Evolutionary conservation across 2,329 filamentous ascomycete species (phyloP), one percentile per base, ranked within the genome.

Genomic region (Alternaria dauci): DNA sequence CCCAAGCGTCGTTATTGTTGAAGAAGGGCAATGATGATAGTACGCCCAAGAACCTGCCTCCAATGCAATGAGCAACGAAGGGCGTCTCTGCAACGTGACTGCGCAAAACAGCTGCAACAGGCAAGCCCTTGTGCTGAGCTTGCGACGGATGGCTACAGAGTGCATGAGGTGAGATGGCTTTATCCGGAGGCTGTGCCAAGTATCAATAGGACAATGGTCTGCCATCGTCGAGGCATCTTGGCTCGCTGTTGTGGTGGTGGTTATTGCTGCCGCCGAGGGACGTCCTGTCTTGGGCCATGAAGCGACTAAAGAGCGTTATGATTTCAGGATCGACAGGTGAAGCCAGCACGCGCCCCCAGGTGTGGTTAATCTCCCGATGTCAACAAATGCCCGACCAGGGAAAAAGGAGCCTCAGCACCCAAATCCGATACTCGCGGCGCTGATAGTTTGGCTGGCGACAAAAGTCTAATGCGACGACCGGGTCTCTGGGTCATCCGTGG

Each of bases 401-500:
- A 25, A 50, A 50, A 50, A 50, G 46, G 23, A 48, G 46, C 44
- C 34, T 48, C 28, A 20, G 32, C 32, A 36, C 12, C 32, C 32
- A 36, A 16, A 34, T 16, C 4, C 32, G 32, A 34, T 14, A 34
- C 32, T 34, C 32, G 32, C 32, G 12, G 12, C 12, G 32, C 12
- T 9, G 12, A 32, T 32, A 23, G 46, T 34, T 23, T 36, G 14
- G 46, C 30, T 34, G 30, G 46, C 4, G 30, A 34, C 46, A 48
- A 23, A 48, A 48, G 46, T 48, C 14, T 48, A 48, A 53, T 23
- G 38, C 20, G 26, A 53, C 52, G 25, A 55, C 52, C 52, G 34
- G 52, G 52, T 48, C 34, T n/a, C 42, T 55, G 42, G 52, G 32
- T 20, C 52, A 34, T 55, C 39, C 32, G 52, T 39, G 28, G 42